phyloP scores from a whole-genome alignment of 2,329 filamentous ascomycete genomes.

The Thermothelomyces thermophilus region DNA sequence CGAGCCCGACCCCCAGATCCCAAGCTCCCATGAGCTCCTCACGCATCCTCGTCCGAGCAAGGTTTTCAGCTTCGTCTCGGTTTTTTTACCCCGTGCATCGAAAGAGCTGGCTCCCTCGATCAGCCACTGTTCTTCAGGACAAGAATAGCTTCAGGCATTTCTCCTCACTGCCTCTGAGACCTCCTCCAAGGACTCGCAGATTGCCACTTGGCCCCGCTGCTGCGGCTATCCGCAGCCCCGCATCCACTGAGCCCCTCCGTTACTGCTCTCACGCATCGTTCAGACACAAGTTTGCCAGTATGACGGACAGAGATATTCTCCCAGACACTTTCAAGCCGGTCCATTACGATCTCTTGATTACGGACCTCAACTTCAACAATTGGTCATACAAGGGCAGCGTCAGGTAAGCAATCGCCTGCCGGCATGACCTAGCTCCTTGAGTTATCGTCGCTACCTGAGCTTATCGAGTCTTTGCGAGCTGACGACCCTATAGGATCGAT shows the following conservation, averaged over 20 bases:
- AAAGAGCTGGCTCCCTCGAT: background rate
- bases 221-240: conserved; percentile 3
- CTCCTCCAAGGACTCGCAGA: conserved; percentile 2
- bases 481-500: conserved; percentile 52
- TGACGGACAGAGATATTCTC: conserved; percentile 57
- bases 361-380: conserved; percentile 67
- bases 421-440: too few relatives aligned
- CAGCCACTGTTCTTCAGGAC: background rate
- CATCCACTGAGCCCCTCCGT: conserved; percentile 6
- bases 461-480: background rate
- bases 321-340: conserved; percentile 65
- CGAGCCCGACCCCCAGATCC: background rate
- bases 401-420: conserved; percentile 43
- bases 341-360: conserved; percentile 80
- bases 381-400: conserved; percentile 81
- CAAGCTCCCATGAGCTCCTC: conserved; percentile 6
- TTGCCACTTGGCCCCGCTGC: conserved; percentile 4
- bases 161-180: conserved; percentile 5
- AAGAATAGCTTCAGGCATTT: background rate
- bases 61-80: conserved; percentile 5
- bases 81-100: background rate
- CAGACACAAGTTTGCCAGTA: conserved; percentile 28
- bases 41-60: conserved; percentile 12
- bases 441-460: accelerated
- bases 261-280: conserved; percentile 19